Percentiles rank a stretch among this genome's conserved stretches.
Evolutionary conservation across 306 rosid genomes (phyloP).

Genomic region (Dryas octopetala): DNA sequence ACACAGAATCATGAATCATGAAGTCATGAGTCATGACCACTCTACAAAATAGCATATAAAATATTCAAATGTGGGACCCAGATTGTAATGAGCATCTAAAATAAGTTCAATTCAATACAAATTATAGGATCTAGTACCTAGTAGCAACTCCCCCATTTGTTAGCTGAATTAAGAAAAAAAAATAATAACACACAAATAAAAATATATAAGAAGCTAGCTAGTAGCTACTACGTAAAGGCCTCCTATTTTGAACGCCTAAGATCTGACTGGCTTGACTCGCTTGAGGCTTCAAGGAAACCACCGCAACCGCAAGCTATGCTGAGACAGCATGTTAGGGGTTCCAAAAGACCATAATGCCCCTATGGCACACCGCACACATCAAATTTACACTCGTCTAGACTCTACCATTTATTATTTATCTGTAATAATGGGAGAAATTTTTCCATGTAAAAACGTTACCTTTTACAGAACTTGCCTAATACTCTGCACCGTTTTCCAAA

Average conservation of each 20-base stretch:
- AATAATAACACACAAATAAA: neutral
- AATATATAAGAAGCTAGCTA: too few relatives aligned
- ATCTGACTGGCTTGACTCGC: neutral
- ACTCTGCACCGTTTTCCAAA: too few relatives aligned
- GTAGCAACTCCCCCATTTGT: neutral
- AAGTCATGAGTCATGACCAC: neutral
- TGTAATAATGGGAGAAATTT: neutral
- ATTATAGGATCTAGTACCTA: neutral
- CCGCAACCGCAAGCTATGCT: neutral
- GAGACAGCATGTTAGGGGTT: neutral
- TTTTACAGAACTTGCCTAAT: neutral
- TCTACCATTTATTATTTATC: neutral
- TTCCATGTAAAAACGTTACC: neutral
- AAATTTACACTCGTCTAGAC: neutral
- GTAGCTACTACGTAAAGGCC: neutral
- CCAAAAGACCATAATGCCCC: neutral
- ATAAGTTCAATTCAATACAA: neutral
- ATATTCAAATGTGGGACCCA: slow-evolving; percentile 2
- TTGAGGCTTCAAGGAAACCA: neutral
- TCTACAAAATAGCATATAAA: neutral
- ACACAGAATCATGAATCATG: too few relatives aligned
- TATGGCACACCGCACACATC: neutral
- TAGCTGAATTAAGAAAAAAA: neutral
- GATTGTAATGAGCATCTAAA: neutral
- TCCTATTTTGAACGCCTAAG: neutral